Conservation (phyloP, 1,139 yeast species). For the Diutina neorugosa region DNA sequence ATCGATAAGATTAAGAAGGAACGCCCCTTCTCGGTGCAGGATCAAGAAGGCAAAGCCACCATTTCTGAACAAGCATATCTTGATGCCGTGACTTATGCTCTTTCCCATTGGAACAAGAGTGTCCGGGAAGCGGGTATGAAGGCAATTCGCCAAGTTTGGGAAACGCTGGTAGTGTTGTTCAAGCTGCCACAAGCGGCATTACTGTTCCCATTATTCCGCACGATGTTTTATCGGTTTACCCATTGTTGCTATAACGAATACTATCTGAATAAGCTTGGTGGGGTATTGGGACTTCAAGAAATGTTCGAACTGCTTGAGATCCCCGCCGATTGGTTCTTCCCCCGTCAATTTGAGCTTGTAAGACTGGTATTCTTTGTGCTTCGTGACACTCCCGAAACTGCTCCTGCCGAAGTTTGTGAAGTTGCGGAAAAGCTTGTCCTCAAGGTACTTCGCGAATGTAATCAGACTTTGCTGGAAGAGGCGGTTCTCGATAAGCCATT, state of each 20-base stretch:
- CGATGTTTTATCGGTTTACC: slow-evolving; percentile 69
- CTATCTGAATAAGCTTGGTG: slow-evolving; percentile 79
- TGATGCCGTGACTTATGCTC: slow-evolving; percentile 66
- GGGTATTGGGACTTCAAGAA: slow-evolving; percentile 70
- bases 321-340: slow-evolving; percentile 61
- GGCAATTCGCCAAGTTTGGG: slow-evolving; percentile 50
- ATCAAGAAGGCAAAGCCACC: slow-evolving; percentile 65
- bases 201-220: slow-evolving; percentile 55
- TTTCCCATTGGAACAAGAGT: slow-evolving; percentile 62
- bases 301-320: slow-evolving; percentile 57
- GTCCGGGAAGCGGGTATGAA: slow-evolving; percentile 64
- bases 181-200: slow-evolving; percentile 57
- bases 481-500: slow-evolving; percentile 61
- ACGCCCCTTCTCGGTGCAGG: slow-evolving; percentile 61
- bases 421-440: slow-evolving; percentile 60
- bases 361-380: slow-evolving; percentile 82
- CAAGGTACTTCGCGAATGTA: slow-evolving; percentile 53
- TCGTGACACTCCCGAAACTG: slow-evolving; percentile 83
- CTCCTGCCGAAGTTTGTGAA: slow-evolving; percentile 66
- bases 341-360: slow-evolving; percentile 73
- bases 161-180: slow-evolving; percentile 53
- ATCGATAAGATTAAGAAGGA: slow-evolving; percentile 59
- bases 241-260: slow-evolving; percentile 88
- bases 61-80: slow-evolving; percentile 62
- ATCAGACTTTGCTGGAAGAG: slow-evolving; percentile 44